Conservation (phyloP, 2,329 filamentous ascomycete genomes). For the Onygena corvina region DNA sequence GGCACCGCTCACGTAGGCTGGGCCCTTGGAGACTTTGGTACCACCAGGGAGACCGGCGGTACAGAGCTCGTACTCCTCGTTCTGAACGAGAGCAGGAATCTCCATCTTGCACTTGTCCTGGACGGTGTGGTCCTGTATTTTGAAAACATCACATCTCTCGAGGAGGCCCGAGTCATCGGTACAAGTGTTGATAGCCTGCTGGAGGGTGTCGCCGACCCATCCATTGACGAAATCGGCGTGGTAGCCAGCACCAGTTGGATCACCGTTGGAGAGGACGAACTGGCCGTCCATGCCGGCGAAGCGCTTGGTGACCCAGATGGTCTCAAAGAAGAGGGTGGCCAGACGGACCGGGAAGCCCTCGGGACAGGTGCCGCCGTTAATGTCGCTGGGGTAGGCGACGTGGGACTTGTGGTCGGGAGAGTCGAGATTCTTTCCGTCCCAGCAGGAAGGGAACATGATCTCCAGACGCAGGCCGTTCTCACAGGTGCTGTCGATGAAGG, state of each 20-base stretch:
- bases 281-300: conserved; percentile 52
- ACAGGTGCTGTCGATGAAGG: conserved; percentile 69
- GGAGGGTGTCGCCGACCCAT: conserved; percentile 59
- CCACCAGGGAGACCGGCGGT: conserved; percentile 55
- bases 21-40: conserved; percentile 38
- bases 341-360: conserved; percentile 54
- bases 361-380: conserved; percentile 68
- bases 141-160: conserved; percentile 63
- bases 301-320: conserved; percentile 62
- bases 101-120: conserved; percentile 51
- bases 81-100: conserved; percentile 42
- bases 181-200: conserved; percentile 62
- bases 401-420: conserved; percentile 48
- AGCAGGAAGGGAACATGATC: conserved; percentile 80
- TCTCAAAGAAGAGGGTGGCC: conserved; percentile 70
- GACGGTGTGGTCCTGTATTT: conserved; percentile 48
- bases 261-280: conserved; percentile 68
- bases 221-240: conserved; percentile 70
- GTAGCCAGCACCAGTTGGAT: conserved; percentile 62
- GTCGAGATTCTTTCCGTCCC: conserved; percentile 58
- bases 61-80: conserved; percentile 46
- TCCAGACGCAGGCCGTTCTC: conserved; percentile 70
- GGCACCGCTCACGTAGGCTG: conserved; percentile 26
- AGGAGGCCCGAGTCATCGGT: conserved; percentile 58
- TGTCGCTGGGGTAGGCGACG: conserved; percentile 64